phyloP scores from a whole-genome alignment of 106 monocot genomes.

The Ottelia alismoides region DNA sequence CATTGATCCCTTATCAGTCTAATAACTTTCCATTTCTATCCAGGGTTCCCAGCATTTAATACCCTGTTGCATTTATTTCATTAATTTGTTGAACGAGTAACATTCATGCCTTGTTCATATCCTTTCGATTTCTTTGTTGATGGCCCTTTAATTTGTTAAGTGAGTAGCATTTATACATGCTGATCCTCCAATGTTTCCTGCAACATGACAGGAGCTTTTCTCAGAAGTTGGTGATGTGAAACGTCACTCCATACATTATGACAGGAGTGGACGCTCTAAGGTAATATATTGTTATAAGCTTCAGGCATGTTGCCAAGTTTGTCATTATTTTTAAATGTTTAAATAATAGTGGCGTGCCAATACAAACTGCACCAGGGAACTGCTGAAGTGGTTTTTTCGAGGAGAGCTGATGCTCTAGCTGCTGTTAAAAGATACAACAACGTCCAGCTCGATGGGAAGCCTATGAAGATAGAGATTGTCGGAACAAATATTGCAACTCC shows the following conservation, averaged over 20 bases:
- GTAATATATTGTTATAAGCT: conserved; percentile 11
- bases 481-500: conserved; percentile 45
- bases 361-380: conserved; percentile 41
- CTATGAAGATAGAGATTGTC: conserved; percentile 87
- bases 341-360: no score
- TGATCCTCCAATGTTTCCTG: no score
- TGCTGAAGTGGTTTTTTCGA: conserved; percentile 85
- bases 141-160: no score
- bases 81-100: no score
- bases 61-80: no score
- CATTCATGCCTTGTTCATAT: no score
- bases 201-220: conserved; percentile 86
- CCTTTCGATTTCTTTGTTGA: no score
- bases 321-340: neutral
- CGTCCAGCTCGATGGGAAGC: conserved; percentile 92
- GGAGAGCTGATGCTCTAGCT: conserved; percentile 53
- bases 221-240: conserved; percentile 76
- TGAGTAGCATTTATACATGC: no score
- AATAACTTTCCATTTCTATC: no score
- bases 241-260: conserved; percentile 51
- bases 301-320: neutral
- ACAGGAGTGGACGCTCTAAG: conserved; percentile 78
- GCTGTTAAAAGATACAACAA: conserved; percentile 89
- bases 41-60: no score
- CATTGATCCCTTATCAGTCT: no score